Evolutionary conservation across 2,329 filamentous ascomycete genomes (phyloP).

Genomic region (Alternaria arbusti): DNA sequence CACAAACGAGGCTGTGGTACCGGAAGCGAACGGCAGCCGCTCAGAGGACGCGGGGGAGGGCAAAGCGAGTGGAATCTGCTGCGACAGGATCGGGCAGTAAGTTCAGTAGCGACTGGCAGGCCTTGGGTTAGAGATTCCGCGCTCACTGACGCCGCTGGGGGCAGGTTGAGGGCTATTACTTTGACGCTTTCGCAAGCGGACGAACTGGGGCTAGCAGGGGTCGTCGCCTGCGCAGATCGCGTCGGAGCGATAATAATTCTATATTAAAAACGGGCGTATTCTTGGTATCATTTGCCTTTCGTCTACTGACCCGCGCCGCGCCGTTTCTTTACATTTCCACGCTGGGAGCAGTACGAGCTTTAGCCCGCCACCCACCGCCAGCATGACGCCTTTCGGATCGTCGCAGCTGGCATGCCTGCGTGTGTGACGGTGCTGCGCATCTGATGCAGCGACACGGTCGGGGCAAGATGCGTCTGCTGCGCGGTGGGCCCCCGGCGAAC

Average conservation of each 20-base stretch:
- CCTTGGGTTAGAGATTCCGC: conserved; percentile 18
- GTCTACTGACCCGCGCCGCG: conserved; percentile 11
- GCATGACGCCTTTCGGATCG: conserved; percentile 15
- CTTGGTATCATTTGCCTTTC: conserved; percentile 12
- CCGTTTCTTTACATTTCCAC: conserved; percentile 2
- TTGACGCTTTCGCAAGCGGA: conserved; percentile 24
- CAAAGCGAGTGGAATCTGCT: conserved; percentile 13
- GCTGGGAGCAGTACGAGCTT: neutral
- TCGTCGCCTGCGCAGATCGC: conserved; percentile 20
- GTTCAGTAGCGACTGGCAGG: conserved; percentile 26
- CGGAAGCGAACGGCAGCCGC: conserved; percentile 20
- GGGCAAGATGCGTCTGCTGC: conserved; percentile 11
- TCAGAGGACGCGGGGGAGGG: neutral
- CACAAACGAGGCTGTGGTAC: conserved; percentile 21
- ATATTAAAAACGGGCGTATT: conserved; percentile 25
- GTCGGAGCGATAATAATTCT: conserved; percentile 29
- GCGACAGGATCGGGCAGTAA: neutral
- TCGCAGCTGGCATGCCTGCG: conserved; percentile 7
- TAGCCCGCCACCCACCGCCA: conserved; percentile 11
- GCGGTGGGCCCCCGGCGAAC: conserved; percentile 18
- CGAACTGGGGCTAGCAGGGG: conserved; percentile 34
- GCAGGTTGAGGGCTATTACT: conserved; percentile 17
- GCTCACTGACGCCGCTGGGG: conserved; percentile 19
- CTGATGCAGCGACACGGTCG: conserved; percentile 4
- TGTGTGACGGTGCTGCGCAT: neutral